Base-by-base conservation (phyloP, 768 basidiomycete species). In the Rhodosporidiobolus sp. region DNA sequence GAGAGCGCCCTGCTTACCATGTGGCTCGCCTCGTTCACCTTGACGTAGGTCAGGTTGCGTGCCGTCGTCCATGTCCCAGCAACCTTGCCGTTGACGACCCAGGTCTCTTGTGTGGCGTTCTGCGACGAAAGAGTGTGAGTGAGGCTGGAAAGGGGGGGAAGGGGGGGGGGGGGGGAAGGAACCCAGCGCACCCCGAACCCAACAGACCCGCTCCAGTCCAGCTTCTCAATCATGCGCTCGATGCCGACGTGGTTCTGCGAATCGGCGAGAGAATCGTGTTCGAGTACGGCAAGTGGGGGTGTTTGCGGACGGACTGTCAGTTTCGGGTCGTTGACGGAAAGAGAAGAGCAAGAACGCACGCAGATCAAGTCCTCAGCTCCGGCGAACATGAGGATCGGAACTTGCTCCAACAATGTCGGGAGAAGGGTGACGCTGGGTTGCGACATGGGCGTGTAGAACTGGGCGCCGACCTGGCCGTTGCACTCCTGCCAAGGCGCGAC, bases 361-460 rank as follows among this genome's bases (percentile, higher is more conserved):
- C 96, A 98, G 73, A 99, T 96, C 54, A 94, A 83, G 80, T 98
- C 96, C 80, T 97, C 91, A 80, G 96, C 94, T 11, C 96, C 96
- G 0, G 88, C 92, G 77, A 96, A 99, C 57, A 99, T 84, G 74
- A 99, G 79, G n/a, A 97, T 86, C 1, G 89, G 89, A 28, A 98
- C 88, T 72, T 85, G 85, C 74, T 88, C 87, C 43, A 97, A 84
- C 5, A 99, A 84, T 11, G 83, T 83, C 1, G 96, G 95, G 2
- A 99, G 80, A 55, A 96, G 83, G 0, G 85, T 85, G 69, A 94
- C 86, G 0, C 91, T 85, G 1, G 95, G 89, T 24, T 87, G 84
- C 6, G 88, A 87, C 16, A 83, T 79, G 32, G 78, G 79, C 65
- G 86, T 83, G 48, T 82, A 82, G 78, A 99, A 86, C 67, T 89